Base-by-base conservation (phyloP, 1,284 basidiomycete genomes). In the Ustilago trichophora region DNA sequence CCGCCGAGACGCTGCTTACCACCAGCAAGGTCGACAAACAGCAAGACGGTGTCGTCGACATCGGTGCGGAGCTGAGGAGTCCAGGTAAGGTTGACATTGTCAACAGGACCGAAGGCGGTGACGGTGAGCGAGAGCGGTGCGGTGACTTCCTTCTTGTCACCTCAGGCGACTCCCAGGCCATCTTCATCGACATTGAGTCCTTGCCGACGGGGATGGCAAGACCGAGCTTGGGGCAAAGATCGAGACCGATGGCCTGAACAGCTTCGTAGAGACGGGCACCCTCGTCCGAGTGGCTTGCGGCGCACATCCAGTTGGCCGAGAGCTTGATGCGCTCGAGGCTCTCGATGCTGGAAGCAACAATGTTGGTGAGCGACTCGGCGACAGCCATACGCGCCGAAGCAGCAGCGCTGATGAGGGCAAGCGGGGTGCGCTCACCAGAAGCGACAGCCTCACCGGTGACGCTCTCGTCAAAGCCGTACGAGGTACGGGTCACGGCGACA, bases 101-200 rank as follows among this genome's bases (percentile, higher is more conserved):
- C 83, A 46, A 97, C 92, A 2, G 91, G 88, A 2, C 92, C 89
- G 77, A 99, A 98, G 0, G 95, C 95, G 13, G 96, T 98, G 59
- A 97, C 88, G 78, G 98, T 92, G 68, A 96, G 85, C 19, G 93
- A 96, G 44, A 98, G 83, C 3, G 95, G 96, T 4, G 95, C 87
- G 36, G 88, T 94, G 56, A 98, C 91, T 76, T 93, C 89, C 59
- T 88, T 89, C 76, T 87, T 84, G 67, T 88, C 87, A 37, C 69
- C 64, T n/a, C 50, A 48, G 81, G 86, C 35, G 82, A 82, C 19
- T 83, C 69, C 95, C 95, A 99, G 74, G 89, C 90, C 95, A 98
- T 98, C 60, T 91, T 90, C 95, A 98, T 99, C 27, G 92, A 94
- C 96, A 99, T 98, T 3, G 93, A 97, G 83, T 99, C 95, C 84